Base-by-base conservation (phyloP, 345 rosid genomes). In the Citrus unshiu region DNA sequence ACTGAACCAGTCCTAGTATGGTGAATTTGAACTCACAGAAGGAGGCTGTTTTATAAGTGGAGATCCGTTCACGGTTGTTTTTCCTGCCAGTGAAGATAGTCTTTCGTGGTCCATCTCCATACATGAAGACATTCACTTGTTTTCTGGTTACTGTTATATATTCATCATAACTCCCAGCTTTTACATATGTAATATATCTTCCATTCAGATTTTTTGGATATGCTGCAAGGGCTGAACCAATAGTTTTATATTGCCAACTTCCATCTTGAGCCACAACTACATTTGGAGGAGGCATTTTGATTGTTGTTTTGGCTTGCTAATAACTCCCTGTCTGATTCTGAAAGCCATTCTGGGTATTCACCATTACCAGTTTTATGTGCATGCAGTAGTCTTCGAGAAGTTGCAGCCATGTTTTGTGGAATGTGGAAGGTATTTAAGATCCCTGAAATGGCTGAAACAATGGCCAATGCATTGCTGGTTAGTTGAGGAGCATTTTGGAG, bases 91-190 rank as follows among this genome's bases (percentile, higher is more conserved):
- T 83, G 69, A 94, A 78, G 22, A 91, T 85, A 9, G 97, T 91
- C 86, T 82, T 88, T 74, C 87, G 77, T 1, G 94, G 90, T 29
- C 97, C 98, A 65, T 92, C 98, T 34, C 95, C 97, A 37, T 90
- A 91, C 81, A 92, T 82, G 78, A 87, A 86, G 37, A 92, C 84
- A 69, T 92, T 91, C 64, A 80, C 80, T 82, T 87, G 83, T 24
- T 85, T 78, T 79, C 85, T 89, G 9, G 85, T 84, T 21, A 93
- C 81, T 0, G 80, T 76, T 16, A 92, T 71, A 24, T 82, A 73
- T 74, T 92, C 93, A 16, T 75, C 24, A 73, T 93, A 92, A 46
- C 83, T 16, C 63, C 95, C 98, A 22, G 90, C 93, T 87, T 92
- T 92, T 3, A 92, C 90, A 59, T 92, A 88, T 49, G 91, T 88